Evolutionary conservation across 2,329 filamentous ascomycete species (phyloP).

Genomic region (Gaeumannomyces tritici): DNA sequence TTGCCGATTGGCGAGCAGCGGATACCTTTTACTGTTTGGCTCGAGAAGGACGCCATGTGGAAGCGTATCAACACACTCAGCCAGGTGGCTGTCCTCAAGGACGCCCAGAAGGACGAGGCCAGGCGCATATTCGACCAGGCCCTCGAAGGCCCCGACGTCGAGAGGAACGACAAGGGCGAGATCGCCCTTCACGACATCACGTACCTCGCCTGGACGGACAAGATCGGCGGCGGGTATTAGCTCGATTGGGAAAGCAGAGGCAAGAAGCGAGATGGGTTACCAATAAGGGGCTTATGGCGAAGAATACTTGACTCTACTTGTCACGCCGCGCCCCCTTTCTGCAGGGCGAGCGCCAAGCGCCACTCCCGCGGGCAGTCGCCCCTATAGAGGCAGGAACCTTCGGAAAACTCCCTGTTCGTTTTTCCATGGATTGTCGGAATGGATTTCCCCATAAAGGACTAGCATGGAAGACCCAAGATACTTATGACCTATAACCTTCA

Average conservation of each 20-base stretch:
- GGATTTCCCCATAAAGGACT: neutral
- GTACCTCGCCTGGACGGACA: constrained; percentile 52
- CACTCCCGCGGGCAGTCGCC: too few species aligned
- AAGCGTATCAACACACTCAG: constrained; percentile 56
- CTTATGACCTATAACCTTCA: neutral
- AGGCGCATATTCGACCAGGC: constrained; percentile 42
- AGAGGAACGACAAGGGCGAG: constrained; percentile 51
- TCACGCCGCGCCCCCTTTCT: too few species aligned
- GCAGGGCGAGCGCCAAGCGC: neutral
- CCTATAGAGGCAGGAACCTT: neutral
- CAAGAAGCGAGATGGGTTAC: neutral
- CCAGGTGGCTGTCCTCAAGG: constrained; percentile 49
- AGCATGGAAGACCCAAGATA: neutral
- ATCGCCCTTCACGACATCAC: constrained; percentile 56
- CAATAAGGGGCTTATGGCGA: neutral
- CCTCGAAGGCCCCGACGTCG: constrained; percentile 40
- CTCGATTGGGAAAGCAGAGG: neutral
- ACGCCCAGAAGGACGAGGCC: constrained; percentile 36
- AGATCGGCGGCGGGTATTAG: constrained; percentile 15
- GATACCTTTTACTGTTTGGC: constrained; percentile 47
- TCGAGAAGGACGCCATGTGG: constrained; percentile 52
- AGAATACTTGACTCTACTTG: neutral
- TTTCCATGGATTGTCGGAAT: neutral
- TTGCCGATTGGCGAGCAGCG: constrained; percentile 49
- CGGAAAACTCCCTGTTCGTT: neutral